These are phyloP conservation scores for Talaromyces nanjingensis DNA, from an alignment of 495 filamentous ascomycete genomes.

Conservation along the genomic window DNA sequence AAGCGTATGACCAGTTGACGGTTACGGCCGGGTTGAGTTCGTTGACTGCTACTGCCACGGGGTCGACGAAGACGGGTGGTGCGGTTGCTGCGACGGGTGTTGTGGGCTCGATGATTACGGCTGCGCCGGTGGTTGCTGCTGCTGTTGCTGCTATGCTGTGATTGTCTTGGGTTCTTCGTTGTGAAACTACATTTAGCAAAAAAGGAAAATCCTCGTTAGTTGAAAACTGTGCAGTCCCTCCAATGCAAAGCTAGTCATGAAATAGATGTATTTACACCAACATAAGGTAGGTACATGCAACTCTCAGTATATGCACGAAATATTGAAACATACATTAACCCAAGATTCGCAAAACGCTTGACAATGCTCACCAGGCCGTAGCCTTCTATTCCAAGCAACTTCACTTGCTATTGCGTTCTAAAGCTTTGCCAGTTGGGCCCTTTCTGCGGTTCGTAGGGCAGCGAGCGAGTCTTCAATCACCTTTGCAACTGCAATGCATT, in stretches of 20 bases:
- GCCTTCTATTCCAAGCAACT: not conserved
- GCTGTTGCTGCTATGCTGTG: slow-evolving; percentile 13
- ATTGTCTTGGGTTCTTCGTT: not conserved
- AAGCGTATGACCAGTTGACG: slow-evolving; percentile 13
- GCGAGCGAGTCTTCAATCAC: slow-evolving; percentile 24
- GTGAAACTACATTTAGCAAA: too few species aligned
- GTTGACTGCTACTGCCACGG: slow-evolving; percentile 6
- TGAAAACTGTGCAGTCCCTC: not conserved
- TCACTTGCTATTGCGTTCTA: not conserved
- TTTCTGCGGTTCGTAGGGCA: not conserved
- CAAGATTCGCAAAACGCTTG: not conserved
- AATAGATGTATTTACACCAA: not conserved
- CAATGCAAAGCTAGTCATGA: not conserved
- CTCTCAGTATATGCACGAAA: not conserved
- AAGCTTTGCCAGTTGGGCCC: not conserved
- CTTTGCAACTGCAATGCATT: slow-evolving; percentile 38
- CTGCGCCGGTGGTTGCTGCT: slow-evolving; percentile 18
- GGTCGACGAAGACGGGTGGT: slow-evolving; percentile 12
- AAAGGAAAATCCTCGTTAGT: too few species aligned
- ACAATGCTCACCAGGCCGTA: not conserved
- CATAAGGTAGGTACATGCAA: not conserved
- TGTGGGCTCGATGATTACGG: slow-evolving; percentile 16
- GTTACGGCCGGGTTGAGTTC: slow-evolving; percentile 17
- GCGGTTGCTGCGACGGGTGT: slow-evolving; percentile 9
- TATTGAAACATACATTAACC: not conserved